Evolutionary conservation across 441 rosid species (phyloP).

Genomic region (Syzygium syzygioides): DNA sequence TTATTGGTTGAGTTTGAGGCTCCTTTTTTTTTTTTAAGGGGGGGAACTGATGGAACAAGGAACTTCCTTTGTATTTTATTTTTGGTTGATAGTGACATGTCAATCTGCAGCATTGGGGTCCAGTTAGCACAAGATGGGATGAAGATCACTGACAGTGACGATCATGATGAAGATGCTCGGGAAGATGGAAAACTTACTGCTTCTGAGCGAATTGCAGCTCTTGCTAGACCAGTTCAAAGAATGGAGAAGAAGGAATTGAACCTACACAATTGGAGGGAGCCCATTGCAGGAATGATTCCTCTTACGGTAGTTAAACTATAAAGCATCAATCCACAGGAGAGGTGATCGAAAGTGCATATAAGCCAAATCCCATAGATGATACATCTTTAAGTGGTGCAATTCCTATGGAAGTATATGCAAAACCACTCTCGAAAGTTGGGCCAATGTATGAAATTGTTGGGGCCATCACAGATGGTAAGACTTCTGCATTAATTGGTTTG

Average conservation of each 20-base stretch:
- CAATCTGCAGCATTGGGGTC: conserved; percentile 57
- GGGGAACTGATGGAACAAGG: neutral
- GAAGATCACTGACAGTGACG: conserved; percentile 6
- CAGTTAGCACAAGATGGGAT: conserved; percentile 16
- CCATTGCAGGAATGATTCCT: conserved; percentile 22
- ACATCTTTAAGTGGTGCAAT: conserved; percentile 8
- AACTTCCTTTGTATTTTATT: neutral
- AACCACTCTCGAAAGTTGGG: neutral
- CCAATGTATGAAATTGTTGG: conserved; percentile 4
- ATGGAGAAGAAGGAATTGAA: conserved; percentile 58
- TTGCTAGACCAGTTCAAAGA: conserved; percentile 67
- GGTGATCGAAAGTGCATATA: conserved; percentile 5
- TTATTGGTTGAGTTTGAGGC: neutral
- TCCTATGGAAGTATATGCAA: conserved; percentile 30
- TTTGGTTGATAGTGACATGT: conserved; percentile 13
- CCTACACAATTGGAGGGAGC: conserved; percentile 50
- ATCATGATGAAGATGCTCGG: conserved; percentile 21
- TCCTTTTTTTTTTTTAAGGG: neutral
- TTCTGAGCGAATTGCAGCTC: conserved; percentile 34
- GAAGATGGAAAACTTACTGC: conserved; percentile 33
- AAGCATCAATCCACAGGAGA: conserved; percentile 13
- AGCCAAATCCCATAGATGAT: neutral
- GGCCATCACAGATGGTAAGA: conserved; percentile 3
- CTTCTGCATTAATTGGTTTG: neutral
- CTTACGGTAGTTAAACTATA: conserved; percentile 7